These are phyloP conservation scores for Chlamydomonas sphaeroides DNA, from an alignment of 139 green algal genomes.

Conservation along the genomic window DNA sequence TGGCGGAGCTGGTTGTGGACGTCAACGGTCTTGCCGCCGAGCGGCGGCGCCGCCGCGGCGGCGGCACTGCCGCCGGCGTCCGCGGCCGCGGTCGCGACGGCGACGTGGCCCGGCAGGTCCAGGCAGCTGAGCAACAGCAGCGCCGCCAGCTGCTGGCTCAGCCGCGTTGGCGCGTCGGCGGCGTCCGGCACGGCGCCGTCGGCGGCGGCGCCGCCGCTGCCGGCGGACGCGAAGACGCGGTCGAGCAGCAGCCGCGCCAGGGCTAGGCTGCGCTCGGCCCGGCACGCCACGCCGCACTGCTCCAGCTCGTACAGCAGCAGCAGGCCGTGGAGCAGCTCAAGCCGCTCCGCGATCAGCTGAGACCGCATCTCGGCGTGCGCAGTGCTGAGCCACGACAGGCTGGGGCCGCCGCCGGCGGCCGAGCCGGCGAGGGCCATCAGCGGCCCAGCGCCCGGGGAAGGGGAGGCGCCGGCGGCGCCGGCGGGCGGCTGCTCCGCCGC, in stretches of 20 bases:
- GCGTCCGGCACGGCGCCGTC: neutral
- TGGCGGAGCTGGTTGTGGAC: conserved; percentile 44
- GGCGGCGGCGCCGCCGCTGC: neutral
- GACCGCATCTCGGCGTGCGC: conserved; percentile 36
- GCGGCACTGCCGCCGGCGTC: neutral
- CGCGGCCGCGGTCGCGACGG: neutral
- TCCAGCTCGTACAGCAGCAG: conserved; percentile 70
- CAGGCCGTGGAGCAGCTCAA: conserved; percentile 65
- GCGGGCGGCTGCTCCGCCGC: neutral
- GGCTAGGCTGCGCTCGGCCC: conserved; percentile 53
- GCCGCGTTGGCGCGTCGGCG: neutral
- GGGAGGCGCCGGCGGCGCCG: neutral
- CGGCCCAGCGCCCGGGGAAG: neutral
- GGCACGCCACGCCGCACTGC: conserved; percentile 55
- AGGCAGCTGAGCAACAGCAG: conserved; percentile 65
- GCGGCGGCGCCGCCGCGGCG: conserved; percentile 24
- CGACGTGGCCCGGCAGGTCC: conserved; percentile 48
- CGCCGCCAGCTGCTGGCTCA: conserved; percentile 27
- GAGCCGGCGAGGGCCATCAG: neutral
- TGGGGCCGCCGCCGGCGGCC: neutral
- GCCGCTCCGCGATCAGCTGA: conserved; percentile 61
- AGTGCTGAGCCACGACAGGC: conserved; percentile 28
- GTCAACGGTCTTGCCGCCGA: conserved; percentile 52
- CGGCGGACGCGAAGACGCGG: conserved; percentile 45
- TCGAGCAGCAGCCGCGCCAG: conserved; percentile 59